Base-by-base conservation (phyloP, 2,329 filamentous ascomycete genomes). In the Talaromyces sp. region DNA sequence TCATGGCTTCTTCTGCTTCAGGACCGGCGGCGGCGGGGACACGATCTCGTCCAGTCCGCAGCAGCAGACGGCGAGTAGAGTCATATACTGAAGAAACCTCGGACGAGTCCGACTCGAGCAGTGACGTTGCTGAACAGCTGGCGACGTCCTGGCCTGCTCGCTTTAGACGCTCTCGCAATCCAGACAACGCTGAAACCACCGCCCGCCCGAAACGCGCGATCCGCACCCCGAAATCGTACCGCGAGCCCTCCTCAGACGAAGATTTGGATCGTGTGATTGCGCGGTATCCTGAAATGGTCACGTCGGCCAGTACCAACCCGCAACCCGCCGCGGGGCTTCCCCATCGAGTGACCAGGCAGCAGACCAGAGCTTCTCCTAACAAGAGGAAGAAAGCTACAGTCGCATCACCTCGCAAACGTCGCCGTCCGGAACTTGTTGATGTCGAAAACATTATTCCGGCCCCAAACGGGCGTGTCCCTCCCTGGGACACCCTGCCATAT, bases 401-500 rank as follows among this genome's bases (percentile, higher is more conserved):
- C 13, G 58, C 29, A 51, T 66, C 51, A 43, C 64, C 54, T 55
- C 58, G 54, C 55, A 65, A 62, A 60, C 55, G 41, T 49, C 63
- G 51, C 43, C 56, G 53, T 50, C 53, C 26, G n/a, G 54, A 57
- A 11, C 31, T 21, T 35, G 64, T 68, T 4, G 55, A 59, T 29
- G 51, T 61, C 1, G 55, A 65, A 11, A 27, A 69, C 9, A 69
- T 71, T 24, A 26, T 29, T 24, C 19, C 53, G 3, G 41, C 41
- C 14, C 51, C 52, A 24, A 59, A 46, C 61, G 67, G 76, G 7
- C 66, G 74, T 4, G 81, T 84, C 54, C 83, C 83, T 14, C 75
- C 81, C 43, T 89, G 84, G 84, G 77, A 80, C 60, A 81, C 78
- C 24, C 79, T 91, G 24, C 86, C 88, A 1, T 90, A 91, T 66